These are phyloP conservation scores for Scleroderma citrinum DNA, from an alignment of 768 basidiomycete species.

Conservation along the genomic window DNA sequence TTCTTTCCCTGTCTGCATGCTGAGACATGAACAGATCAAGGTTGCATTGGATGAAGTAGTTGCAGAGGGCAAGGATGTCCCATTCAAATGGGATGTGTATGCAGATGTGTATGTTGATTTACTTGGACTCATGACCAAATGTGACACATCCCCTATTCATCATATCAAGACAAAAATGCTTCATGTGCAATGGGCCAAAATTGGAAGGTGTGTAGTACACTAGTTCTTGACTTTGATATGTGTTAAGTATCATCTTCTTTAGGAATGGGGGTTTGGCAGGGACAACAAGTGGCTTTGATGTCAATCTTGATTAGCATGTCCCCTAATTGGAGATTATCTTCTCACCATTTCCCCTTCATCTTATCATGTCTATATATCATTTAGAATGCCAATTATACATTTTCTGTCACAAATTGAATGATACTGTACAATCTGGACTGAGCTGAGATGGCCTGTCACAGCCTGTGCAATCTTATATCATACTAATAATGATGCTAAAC, in stretches of 20 bases:
- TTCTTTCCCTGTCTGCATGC: neutral
- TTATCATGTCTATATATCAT: too few relatives aligned
- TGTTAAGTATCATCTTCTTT: neutral
- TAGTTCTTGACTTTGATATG: neutral
- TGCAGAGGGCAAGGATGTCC: conserved; percentile 1
- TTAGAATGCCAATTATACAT: too few relatives aligned
- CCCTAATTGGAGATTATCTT: too few relatives aligned
- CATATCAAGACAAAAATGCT: conserved; percentile 2
- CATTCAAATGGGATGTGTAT: conserved; percentile 4
- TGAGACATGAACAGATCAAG: conserved; percentile 1
- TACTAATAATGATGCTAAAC: too few relatives aligned
- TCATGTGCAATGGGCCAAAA: neutral
- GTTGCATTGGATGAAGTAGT: neutral
- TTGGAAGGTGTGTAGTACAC: neutral
- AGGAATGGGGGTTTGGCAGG: neutral
- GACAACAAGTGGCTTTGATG: neutral
- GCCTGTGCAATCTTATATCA: too few relatives aligned
- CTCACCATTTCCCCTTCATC: too few relatives aligned
- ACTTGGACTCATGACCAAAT: conserved; percentile 2
- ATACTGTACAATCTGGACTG: too few relatives aligned
- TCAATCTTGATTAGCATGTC: neutral
- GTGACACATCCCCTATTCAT: conserved; percentile 1
- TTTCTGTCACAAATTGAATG: too few relatives aligned
- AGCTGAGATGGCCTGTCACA: too few relatives aligned
- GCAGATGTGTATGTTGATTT: neutral